Evolutionary conservation across 257 asterid genomes (phyloP).

Genomic region (Fraxinus excelsior): DNA sequence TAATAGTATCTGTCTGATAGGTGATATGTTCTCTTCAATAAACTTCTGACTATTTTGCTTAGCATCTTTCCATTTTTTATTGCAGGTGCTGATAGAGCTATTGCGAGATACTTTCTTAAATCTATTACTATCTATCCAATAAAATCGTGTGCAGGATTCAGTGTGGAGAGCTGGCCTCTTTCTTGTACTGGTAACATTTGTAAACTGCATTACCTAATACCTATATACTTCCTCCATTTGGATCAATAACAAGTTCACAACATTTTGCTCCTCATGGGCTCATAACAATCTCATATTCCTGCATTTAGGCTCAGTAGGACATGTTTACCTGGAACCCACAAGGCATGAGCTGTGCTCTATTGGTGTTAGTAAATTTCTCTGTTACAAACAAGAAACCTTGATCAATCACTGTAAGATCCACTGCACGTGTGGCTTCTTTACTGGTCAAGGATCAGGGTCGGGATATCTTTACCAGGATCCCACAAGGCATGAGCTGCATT

Average conservation of each 20-base stretch:
- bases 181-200: constrained; percentile 64
- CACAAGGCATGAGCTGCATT: neutral
- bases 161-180: constrained; percentile 82
- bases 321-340: neutral
- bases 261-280: neutral
- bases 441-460: neutral
- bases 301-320: neutral
- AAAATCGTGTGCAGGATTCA: constrained; percentile 95
- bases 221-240: neutral
- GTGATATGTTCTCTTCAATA: neutral
- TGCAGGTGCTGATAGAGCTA: constrained; percentile 52
- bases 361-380: neutral
- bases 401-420: neutral
- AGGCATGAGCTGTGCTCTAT: neutral
- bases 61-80: constrained; percentile 28
- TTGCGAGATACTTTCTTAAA: constrained; percentile 47
- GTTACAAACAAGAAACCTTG: neutral
- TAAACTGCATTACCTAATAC: constrained; percentile 5
- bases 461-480: neutral
- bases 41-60: constrained; percentile 18
- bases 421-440: neutral
- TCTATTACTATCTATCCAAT: constrained; percentile 86
- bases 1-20: constrained; percentile 3
- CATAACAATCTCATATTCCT: neutral
- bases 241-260: neutral